phyloP scores from a whole-genome alignment of 169 alveolate species.

The Plasmodium adleri region DNA sequence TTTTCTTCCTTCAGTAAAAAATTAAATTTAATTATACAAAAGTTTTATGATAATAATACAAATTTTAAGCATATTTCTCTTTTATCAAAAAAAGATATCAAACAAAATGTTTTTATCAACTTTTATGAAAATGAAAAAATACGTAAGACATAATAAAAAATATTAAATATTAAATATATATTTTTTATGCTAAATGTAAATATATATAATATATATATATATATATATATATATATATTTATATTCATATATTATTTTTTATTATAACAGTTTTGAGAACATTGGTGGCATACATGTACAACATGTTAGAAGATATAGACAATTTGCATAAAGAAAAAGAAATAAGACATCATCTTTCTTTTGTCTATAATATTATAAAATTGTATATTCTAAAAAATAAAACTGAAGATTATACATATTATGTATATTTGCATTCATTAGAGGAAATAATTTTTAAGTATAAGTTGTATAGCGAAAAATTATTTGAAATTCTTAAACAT shows the following conservation, averaged over 20 bases:
- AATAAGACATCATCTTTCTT: constrained; percentile 58
- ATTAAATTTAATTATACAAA: constrained; percentile 39
- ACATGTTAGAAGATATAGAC: constrained; percentile 9
- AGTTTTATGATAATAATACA: constrained; percentile 41
- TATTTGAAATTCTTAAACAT: constrained; percentile 10
- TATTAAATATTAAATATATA: not conserved
- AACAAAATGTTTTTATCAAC: constrained; percentile 49
- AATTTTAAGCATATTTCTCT: constrained; percentile 38
- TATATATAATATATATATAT: not conserved
- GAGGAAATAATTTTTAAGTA: constrained; percentile 65
- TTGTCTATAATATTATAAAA: constrained; percentile 44
- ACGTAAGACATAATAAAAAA: constrained; percentile 39
- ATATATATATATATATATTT: not conserved
- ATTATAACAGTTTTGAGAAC: constrained; percentile 44
- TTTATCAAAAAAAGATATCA: constrained; percentile 6
- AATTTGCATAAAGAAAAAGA: constrained; percentile 32
- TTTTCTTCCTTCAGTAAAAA: constrained; percentile 19
- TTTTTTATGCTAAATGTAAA: not conserved
- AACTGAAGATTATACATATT: not conserved
- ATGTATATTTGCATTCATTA: constrained; percentile 5
- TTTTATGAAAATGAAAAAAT: constrained; percentile 64
- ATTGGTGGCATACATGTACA: constrained; percentile 19
- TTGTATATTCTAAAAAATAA: constrained; percentile 20
- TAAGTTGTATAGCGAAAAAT: constrained; percentile 51
- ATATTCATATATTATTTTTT: not conserved